Evolutionary conservation across 2,329 filamentous ascomycete species (phyloP).

Genomic region (Fusarium chaquense): DNA sequence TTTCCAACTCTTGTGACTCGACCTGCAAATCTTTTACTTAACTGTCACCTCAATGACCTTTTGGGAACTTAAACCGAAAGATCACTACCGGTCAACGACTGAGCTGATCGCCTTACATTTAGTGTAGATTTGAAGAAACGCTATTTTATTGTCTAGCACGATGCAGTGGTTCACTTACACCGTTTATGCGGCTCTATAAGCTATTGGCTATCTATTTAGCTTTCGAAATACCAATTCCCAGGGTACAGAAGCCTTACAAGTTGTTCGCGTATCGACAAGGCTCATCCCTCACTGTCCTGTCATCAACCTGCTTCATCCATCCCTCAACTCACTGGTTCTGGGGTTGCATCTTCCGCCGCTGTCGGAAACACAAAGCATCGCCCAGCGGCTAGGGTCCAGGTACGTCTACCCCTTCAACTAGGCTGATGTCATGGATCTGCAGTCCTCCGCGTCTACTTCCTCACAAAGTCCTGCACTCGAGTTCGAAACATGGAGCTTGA

Average conservation of each 20-base stretch:
- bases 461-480: conserved; percentile 6
- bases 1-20: conserved; percentile 29
- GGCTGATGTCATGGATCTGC: conserved; percentile 54
- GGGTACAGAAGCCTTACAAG: conserved; percentile 15
- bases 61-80: conserved; percentile 13
- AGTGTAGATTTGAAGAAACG: conserved; percentile 13
- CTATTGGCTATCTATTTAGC: conserved; percentile 3
- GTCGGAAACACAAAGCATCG: conserved; percentile 34
- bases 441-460: conserved; percentile 34
- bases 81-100: conserved; percentile 21
- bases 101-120: conserved; percentile 20
- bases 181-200: conserved; percentile 21
- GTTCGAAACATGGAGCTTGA: conserved; percentile 5
- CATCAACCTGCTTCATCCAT: conserved; percentile 14
- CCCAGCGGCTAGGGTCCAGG: conserved; percentile 34
- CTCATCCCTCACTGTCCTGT: conserved; percentile 8
- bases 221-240: background rate
- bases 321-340: conserved; percentile 19
- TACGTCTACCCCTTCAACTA: conserved; percentile 32
- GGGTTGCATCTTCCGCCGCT: conserved; percentile 27
- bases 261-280: conserved; percentile 18
- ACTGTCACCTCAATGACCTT: conserved; percentile 22
- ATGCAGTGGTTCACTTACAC: conserved; percentile 19
- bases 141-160: conserved; percentile 15
- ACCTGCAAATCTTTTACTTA: conserved; percentile 36